These are phyloP conservation scores for Gynostemma pentaphyllum DNA, from an alignment of 306 rosid species.

Conservation along the genomic window DNA sequence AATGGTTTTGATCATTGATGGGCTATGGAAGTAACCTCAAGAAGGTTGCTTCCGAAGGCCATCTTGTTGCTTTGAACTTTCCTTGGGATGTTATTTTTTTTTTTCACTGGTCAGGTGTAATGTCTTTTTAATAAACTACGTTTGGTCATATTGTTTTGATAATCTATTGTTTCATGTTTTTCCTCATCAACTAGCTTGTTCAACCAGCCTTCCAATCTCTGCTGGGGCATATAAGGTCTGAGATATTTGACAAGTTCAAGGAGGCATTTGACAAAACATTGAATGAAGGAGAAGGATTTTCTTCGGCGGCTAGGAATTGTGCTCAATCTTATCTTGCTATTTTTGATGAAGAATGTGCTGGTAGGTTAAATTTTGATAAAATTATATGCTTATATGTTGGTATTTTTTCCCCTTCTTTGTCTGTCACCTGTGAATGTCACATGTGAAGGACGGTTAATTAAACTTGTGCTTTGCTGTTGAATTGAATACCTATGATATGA, in stretches of 20 bases:
- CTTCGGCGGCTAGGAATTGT: constrained; percentile 51
- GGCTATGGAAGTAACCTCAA: background rate
- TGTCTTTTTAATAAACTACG: background rate
- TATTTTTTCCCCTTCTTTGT: no score
- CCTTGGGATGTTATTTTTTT: background rate
- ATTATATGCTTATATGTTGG: background rate
- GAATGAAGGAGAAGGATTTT: constrained; percentile 64
- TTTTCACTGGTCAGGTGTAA: background rate
- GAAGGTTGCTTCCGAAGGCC: constrained; percentile 1
- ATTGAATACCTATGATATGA: no score
- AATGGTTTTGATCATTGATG: background rate
- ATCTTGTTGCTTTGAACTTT: background rate
- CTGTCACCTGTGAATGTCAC: no score
- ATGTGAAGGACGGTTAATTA: background rate
- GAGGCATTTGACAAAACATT: constrained; percentile 79
- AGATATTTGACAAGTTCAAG: constrained; percentile 67
- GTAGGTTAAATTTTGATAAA: constrained; percentile 24
- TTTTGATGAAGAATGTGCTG: constrained; percentile 67
- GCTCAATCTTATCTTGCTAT: constrained; percentile 35
- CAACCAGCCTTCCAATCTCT: constrained; percentile 74
- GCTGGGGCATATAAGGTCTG: constrained; percentile 71
- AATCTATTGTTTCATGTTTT: background rate
- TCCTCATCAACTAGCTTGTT: constrained; percentile 47
- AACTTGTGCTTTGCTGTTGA: no score
- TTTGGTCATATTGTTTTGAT: background rate